Evolutionary conservation across 805 yeast genomes (phyloP), one percentile per base, ranked within the genome.

Genomic region (Pichia exigua): DNA sequence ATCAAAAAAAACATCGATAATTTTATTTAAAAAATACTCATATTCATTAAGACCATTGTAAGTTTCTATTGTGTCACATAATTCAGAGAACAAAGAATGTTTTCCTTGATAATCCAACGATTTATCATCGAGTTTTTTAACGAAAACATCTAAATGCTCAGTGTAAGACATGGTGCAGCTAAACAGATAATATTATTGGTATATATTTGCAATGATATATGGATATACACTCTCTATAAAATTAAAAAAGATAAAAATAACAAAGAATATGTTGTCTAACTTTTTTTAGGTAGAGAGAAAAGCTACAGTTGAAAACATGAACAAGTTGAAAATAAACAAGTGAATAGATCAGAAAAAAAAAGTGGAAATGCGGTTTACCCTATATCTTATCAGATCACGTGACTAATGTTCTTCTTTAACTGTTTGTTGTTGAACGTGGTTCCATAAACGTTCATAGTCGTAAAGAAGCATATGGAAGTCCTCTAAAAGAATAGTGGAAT

Each of bases 21-120:
- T 67, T 56, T 76, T 78, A 52, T 80, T 73, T 44, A 91, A 72
- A 61, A 90, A 89, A 60, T 79, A 76, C 54, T 85, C 90, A 65
- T 90, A 89, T 59, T 91, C 97, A 22, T 81, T 81, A 5, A 89
- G 79, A 11, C 88, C 85, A 55, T 85, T 85, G 67, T 87, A 85
- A 2, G 89, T 78, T 63, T 92, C 98, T 42, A 90, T 76, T 65
- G 89, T 79, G 66, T 92, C 98, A 54, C 94, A 78, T 44, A 92
- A 72, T 66, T 92, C 97, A 5, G 90, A 81, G 42, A 89, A 77
- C 9, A 82, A 78, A 0, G 90, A 73, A 56, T 86, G 85, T 58
- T 82, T 82, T 12, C 78, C 70, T 55, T 78, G 77, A 57, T 75
- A 74, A 63, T 84, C 91, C 46, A 72, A 67, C 50, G 73, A 70